Percentiles rank a stretch among this genome's conserved stretches.
Conservation (phyloP, 139 green algal species). For the Picochlorum sp. region DNA sequence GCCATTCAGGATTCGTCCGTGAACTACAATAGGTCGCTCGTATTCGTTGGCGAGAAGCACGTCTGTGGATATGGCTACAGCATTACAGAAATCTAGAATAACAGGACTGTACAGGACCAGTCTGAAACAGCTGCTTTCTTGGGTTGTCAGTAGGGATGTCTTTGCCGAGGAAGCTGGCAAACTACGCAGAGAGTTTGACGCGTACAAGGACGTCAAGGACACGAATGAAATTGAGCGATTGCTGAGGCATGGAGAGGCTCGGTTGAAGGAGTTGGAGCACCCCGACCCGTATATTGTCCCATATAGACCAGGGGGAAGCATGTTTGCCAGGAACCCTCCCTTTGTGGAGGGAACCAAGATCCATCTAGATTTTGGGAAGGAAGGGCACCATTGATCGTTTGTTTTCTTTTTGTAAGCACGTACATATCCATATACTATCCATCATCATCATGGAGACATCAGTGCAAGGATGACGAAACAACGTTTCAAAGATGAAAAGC, state of each 20-base stretch:
- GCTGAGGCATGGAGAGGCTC: conserved; percentile 26
- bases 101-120: conserved; percentile 32
- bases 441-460: background rate
- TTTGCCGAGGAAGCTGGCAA: conserved; percentile 31
- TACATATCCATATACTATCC: background rate
- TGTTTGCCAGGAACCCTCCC: conserved; percentile 49
- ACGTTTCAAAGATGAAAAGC: too few relatives aligned
- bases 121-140: conserved; percentile 45
- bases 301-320: conserved; percentile 42
- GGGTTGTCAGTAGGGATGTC: conserved; percentile 40
- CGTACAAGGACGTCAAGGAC: conserved; percentile 15
- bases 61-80: conserved; percentile 24
- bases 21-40: too few relatives aligned
- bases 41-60: background rate
- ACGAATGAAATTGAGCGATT: conserved; percentile 20
- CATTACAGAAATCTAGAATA: conserved; percentile 25
- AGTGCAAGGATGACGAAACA: background rate
- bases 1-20: too few relatives aligned
- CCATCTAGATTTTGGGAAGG: conserved; percentile 24
- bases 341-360: conserved; percentile 15
- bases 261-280: conserved; percentile 28
- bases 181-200: conserved; percentile 28
- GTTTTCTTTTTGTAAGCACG: too few relatives aligned
- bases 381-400: background rate
- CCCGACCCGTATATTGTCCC: conserved; percentile 52